Base-by-base conservation (phyloP, 1,284 basidiomycete genomes). In the Heterobasidion occidentale region DNA sequence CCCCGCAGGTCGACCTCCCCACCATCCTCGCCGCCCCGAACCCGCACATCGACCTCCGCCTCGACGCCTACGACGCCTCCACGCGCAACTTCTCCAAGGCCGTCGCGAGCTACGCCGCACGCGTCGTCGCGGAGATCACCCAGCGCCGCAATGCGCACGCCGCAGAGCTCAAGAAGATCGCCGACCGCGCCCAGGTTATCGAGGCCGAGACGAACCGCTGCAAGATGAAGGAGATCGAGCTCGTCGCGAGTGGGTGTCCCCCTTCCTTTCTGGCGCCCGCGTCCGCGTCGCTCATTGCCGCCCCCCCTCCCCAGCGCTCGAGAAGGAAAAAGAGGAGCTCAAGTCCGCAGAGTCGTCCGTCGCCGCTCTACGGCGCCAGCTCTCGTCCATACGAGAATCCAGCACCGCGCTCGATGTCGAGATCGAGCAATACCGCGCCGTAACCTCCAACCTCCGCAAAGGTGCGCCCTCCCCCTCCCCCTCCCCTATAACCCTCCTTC, bases 221-320 rank as follows among this genome's bases (percentile, higher is more conserved):
- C 68, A 89, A 89, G 62, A 62, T 86, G 35, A 78, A 76, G 62
- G 88, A 90, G 69, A 84, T 90, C 47, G 84, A 88, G 54, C 72
- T 91, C 38, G 75, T 88, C 34, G 76, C 80, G 56, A 78, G 87
- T 88, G 64, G 44, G 81, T 73, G 46, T 15, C 12, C 19, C 55
- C 14, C 20, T 27, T 27, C 27, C 11, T 15, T 9, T 34, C 12
- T 17, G 33, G n/a, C 20, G 36, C 17, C 15, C 15, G 14, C 46
- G 33, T 44, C 15, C 11, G 11, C 52, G 12, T 55, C 14, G 48
- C 54, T 36, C 20, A 11, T 27, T 14, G 11, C 49, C 20, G 47
- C n/a, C n/a, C n/a, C 20, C 20, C 12, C 17, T 49, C 14, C 7
- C 46, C 63, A 89, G 88, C 80, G 12, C 68, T 91, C 46, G 84